A percentile compares a stretch with the other conserved stretches of the same genome.
Evolutionary conservation across 2,329 filamentous ascomycete genomes (phyloP).

Genomic region (Neonectria magnoliae): DNA sequence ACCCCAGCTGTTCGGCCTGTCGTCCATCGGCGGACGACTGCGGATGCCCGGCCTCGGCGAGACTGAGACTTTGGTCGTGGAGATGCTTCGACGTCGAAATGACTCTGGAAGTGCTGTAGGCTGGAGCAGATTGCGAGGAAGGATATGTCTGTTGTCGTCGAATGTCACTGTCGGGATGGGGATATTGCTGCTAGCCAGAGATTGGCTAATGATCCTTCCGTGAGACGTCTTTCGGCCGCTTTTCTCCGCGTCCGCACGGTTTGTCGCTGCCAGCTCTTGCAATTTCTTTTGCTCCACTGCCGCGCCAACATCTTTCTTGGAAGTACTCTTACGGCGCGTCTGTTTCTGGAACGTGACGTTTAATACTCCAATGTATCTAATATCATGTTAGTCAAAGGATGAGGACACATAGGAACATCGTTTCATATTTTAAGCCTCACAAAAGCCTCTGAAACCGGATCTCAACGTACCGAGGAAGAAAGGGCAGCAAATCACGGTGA

Average conservation of each 20-base stretch:
- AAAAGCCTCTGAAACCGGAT: slow-evolving; percentile 12
- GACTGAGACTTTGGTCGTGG: slow-evolving; percentile 40
- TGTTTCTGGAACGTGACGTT: slow-evolving; percentile 95
- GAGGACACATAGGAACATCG: background rate
- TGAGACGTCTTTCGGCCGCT: slow-evolving; percentile 31
- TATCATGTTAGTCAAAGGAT: slow-evolving; percentile 21
- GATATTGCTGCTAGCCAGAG: slow-evolving; percentile 71
- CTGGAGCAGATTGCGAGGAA: slow-evolving; percentile 84
- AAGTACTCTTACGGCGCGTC: slow-evolving; percentile 70
- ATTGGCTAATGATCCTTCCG: slow-evolving; percentile 72
- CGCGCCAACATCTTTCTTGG: slow-evolving; percentile 59
- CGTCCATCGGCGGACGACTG: slow-evolving; percentile 57
- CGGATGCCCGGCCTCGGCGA: slow-evolving; percentile 19
- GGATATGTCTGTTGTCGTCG: slow-evolving; percentile 92
- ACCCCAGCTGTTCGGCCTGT: slow-evolving; percentile 79
- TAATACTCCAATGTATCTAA: slow-evolving; percentile 93
- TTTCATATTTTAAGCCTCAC: background rate
- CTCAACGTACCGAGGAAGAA: slow-evolving; percentile 79
- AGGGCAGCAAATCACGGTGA: slow-evolving; percentile 89
- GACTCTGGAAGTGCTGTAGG: slow-evolving; percentile 56
- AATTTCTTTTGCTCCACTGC: slow-evolving; percentile 50
- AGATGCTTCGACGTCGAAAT: slow-evolving; percentile 48
- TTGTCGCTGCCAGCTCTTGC: slow-evolving; percentile 42
- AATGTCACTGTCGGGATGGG: slow-evolving; percentile 91
- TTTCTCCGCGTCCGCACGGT: slow-evolving; percentile 32